Conservation (phyloP, 192 early-diverging fungal genomes). For the Backusella luteola region DNA sequence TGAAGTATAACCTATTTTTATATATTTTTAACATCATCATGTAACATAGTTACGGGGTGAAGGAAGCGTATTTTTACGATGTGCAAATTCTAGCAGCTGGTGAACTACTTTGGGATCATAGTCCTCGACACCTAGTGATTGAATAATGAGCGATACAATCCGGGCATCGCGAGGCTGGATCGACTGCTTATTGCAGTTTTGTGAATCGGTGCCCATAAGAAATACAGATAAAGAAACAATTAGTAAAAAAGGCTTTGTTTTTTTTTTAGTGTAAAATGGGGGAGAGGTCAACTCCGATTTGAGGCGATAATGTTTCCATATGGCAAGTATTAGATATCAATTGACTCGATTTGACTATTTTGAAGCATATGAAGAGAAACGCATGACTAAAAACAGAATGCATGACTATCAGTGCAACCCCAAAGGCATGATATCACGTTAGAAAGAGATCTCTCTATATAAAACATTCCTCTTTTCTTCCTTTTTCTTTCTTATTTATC, state of each 20-base stretch:
- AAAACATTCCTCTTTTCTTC: background rate
- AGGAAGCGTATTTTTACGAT: slow-evolving; percentile 52
- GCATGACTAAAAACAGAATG: background rate
- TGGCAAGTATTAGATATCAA: no score
- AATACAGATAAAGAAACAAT: background rate
- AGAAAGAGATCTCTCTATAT: background rate
- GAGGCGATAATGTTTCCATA: no score
- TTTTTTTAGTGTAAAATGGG: background rate
- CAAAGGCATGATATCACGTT: background rate
- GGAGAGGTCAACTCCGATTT: background rate
- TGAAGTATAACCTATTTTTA: slow-evolving; percentile 71
- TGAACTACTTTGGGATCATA: slow-evolving; percentile 90
- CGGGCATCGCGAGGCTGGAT: slow-evolving; percentile 51
- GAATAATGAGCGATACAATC: slow-evolving; percentile 83
- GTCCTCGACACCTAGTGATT: slow-evolving; percentile 82
- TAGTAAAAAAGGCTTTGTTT: background rate
- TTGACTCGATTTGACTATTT: no score
- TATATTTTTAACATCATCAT: background rate
- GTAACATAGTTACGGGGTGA: background rate
- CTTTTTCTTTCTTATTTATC: background rate
- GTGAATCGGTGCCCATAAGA: slow-evolving; percentile 17
- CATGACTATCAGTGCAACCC: slow-evolving; percentile 6
- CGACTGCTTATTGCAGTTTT: slow-evolving; percentile 9
- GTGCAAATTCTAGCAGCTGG: slow-evolving; percentile 90
- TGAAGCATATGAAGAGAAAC: background rate